phyloP scores from a whole-genome alignment of 192 early-diverging fungal species.

The Funneliformis mosseae region DNA sequence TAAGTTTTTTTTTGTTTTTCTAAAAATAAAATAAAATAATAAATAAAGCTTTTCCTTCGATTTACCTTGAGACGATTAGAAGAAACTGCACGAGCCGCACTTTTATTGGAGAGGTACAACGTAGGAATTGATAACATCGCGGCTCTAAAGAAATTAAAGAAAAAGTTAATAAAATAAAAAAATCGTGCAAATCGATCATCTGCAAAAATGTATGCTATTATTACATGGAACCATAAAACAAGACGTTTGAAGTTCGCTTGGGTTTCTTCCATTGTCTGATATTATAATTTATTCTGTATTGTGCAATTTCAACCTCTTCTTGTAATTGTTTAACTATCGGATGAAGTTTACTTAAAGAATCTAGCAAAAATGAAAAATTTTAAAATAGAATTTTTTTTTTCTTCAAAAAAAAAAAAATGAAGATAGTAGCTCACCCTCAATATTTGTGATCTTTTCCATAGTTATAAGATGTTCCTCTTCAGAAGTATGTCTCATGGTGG shows the following conservation, averaged over 20 bases:
- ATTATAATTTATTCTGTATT: background rate
- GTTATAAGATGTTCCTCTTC: background rate
- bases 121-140: background rate
- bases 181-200: background rate
- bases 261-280: background rate
- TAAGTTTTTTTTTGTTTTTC: background rate
- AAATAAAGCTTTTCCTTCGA: too few species aligned
- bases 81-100: background rate
- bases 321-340: background rate
- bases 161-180: background rate
- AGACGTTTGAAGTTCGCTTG: background rate
- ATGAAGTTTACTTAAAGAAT: background rate
- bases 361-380: too few species aligned
- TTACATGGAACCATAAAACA: conserved; percentile 17
- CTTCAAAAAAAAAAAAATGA: background rate
- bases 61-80: background rate
- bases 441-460: background rate
- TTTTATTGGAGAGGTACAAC: background rate
- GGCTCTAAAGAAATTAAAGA: background rate
- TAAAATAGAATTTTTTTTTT: too few species aligned
- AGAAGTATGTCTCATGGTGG: background rate
- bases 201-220: background rate
- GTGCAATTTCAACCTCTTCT: background rate
- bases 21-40: background rate
- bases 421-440: background rate